Evolutionary conservation across 805 yeast species (phyloP).

Genomic region (Blastobotrys muscicola): DNA sequence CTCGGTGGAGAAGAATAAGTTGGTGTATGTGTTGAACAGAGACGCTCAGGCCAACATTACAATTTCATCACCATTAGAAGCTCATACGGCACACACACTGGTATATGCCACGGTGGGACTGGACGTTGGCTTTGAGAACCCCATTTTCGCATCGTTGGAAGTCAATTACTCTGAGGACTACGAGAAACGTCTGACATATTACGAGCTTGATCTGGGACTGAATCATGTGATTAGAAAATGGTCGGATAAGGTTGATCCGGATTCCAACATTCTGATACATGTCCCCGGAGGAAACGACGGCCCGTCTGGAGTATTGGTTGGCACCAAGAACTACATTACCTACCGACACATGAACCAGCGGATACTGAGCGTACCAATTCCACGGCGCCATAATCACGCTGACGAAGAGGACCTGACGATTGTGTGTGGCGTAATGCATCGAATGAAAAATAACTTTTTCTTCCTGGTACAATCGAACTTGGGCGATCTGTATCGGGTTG

Average conservation of each 20-base stretch:
- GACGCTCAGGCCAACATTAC: slow-evolving; percentile 38
- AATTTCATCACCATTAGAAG: slow-evolving; percentile 69
- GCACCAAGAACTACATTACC: slow-evolving; percentile 45
- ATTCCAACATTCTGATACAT: slow-evolving; percentile 47
- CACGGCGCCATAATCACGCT: slow-evolving; percentile 32
- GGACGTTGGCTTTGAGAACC: slow-evolving; percentile 75
- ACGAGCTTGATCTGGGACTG: slow-evolving; percentile 79
- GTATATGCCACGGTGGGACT: slow-evolving; percentile 49
- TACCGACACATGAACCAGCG: slow-evolving; percentile 31
- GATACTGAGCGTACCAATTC: slow-evolving; percentile 42
- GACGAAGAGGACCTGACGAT: slow-evolving; percentile 27
- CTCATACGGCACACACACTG: slow-evolving; percentile 40
- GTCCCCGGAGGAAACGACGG: slow-evolving; percentile 69
- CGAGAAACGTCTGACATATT: slow-evolving; percentile 44
- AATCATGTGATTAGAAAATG: slow-evolving; percentile 57
- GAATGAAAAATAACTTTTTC: slow-evolving; percentile 53
- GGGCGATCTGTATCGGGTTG: slow-evolving; percentile 70
- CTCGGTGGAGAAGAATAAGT: slow-evolving; percentile 64
- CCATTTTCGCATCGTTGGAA: slow-evolving; percentile 76
- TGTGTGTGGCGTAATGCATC: slow-evolving; percentile 54
- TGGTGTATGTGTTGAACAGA: slow-evolving; percentile 55
- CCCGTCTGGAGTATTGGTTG: slow-evolving; percentile 59
- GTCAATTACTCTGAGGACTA: slow-evolving; percentile 37
- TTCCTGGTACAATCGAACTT: slow-evolving; percentile 55
- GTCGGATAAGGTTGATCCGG: slow-evolving; percentile 30